Evolutionary conservation across 495 filamentous ascomycete genomes (phyloP), one percentile per base, ranked within the genome.

Genomic region (Talaromyces nanjingensis): DNA sequence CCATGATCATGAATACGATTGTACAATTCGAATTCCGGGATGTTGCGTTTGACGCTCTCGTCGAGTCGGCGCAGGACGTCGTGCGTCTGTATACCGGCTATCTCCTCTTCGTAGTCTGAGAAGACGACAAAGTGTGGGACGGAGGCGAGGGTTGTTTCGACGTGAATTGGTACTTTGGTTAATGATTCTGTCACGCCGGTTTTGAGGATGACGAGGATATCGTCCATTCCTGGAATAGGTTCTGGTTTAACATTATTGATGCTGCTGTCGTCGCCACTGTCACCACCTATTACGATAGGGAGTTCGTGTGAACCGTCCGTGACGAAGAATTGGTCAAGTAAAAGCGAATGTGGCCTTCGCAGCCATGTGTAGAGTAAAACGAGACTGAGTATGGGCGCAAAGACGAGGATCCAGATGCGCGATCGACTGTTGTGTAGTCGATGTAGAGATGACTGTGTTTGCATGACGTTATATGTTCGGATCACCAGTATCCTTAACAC

Each of bases 101-200:
- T 72, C 11, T 70, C 71, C 53, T 81, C 76, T 47, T 78, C 74
- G 60, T 74, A 76, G 66, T 84, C 79, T 27, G 79, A 83, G 66
- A 81, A 76, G 45, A 84, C 65, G 29, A 74, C 71, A 20, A 75
- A 74, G 60, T 83, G 76, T 1, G 72, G 71, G 12, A 80, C 71
- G 64, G 73, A 79, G 42, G 72, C 68, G 2, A 79, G 70, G 3
- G 75, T 74, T 14, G 79, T 80, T 47, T 68, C 64, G 34, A 81
- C 47, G 57, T 81, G 78, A 25, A 77, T 66, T 24, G 76, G 75
- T 8, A 77, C 64, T 58, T 77, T 79, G 33, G 73, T 65, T 6
- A 70, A 67, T 7, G 71, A 65, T 63, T 79, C 79, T 6, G 74
- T 78, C 1, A 74, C 76, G 45, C 79, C 74, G 1, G 77, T 81